A percentile compares a stretch with the other conserved stretches of the same genome.
phyloP scores from a whole-genome alignment of 768 basidiomycete genomes.

The Asterophora lycoperdoides region DNA sequence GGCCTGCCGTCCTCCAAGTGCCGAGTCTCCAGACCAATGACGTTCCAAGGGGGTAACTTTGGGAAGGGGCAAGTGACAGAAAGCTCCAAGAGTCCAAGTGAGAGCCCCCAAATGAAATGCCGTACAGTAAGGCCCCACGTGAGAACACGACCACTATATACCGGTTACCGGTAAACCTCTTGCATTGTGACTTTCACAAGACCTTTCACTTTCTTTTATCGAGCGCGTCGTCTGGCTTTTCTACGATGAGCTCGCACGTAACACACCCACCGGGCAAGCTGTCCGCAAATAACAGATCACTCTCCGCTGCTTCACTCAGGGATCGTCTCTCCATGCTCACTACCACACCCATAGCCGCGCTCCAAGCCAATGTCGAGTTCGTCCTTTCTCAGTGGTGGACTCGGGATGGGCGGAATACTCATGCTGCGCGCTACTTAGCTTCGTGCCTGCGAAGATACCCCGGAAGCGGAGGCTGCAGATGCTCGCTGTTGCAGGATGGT shows the following conservation, averaged over 20 bases:
- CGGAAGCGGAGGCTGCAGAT: constrained; percentile 85
- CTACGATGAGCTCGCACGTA: constrained; percentile 9
- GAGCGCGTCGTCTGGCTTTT: constrained; percentile 4
- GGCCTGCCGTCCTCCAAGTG: no score
- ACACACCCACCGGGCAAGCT: constrained; percentile 20
- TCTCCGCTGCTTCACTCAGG: constrained; percentile 61
- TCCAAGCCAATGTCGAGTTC: constrained; percentile 74
- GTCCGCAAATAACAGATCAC: constrained; percentile 39
- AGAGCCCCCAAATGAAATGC: no score
- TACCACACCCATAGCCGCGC: constrained; percentile 53
- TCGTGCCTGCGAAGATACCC: constrained; percentile 84
- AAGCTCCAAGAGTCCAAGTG: no score
- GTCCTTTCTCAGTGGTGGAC: constrained; percentile 15
- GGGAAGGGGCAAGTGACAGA: no score
- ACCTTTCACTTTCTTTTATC: neutral
- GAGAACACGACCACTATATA: no score
- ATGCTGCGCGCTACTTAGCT: constrained; percentile 37
- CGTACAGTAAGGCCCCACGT: no score
- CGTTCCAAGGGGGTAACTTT: no score
- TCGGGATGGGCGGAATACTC: neutral
- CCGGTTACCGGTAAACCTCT: no score
- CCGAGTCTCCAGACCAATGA: no score
- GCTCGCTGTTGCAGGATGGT: constrained; percentile 84
- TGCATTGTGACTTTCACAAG: no score
- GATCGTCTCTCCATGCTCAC: constrained; percentile 59